These are phyloP conservation scores for Priceomyces castillae DNA, from an alignment of 805 yeast genomes.

Conservation along the genomic window DNA sequence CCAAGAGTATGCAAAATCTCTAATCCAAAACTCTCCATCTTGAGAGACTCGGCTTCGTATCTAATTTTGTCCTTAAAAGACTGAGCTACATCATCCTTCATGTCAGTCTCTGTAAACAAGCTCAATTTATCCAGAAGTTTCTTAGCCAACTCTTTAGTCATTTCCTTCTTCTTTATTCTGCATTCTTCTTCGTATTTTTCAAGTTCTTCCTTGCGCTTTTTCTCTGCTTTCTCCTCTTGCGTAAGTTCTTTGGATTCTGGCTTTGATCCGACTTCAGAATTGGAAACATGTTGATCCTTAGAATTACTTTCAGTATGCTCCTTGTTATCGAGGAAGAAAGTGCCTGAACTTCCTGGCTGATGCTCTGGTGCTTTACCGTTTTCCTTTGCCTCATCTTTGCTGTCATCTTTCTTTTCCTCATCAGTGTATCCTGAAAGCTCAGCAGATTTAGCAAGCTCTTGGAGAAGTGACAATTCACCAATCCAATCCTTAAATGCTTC, in stretches of 20 bases:
- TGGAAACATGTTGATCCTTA: neutral
- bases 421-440: slow-evolving; percentile 39
- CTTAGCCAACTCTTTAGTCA: slow-evolving; percentile 58
- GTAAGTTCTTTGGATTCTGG: slow-evolving; percentile 22
- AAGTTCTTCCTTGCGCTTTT: slow-evolving; percentile 47
- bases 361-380: neutral
- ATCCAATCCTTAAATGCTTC: slow-evolving; percentile 77
- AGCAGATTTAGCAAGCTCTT: slow-evolving; percentile 41
- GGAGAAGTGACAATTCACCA: slow-evolving; percentile 67
- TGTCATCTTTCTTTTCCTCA: slow-evolving; percentile 19
- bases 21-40: slow-evolving; percentile 82
- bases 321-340: slow-evolving; percentile 2
- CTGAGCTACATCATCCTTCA: slow-evolving; percentile 41
- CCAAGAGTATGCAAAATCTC: slow-evolving; percentile 79
- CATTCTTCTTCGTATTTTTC: slow-evolving; percentile 79
- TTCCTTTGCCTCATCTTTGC: slow-evolving; percentile 19
- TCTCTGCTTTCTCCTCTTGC: slow-evolving; percentile 42
- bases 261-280: slow-evolving; percentile 5
- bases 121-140: slow-evolving; percentile 50
- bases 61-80: slow-evolving; percentile 61
- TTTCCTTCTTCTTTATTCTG: slow-evolving; percentile 59
- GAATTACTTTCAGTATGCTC: slow-evolving; percentile 14
- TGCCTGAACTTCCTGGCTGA: slow-evolving; percentile 3
- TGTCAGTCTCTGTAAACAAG: slow-evolving; percentile 42
- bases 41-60: slow-evolving; percentile 80